phyloP scores from a whole-genome alignment of 2,329 filamentous ascomycete species.

The Fonsecaea monophora region DNA sequence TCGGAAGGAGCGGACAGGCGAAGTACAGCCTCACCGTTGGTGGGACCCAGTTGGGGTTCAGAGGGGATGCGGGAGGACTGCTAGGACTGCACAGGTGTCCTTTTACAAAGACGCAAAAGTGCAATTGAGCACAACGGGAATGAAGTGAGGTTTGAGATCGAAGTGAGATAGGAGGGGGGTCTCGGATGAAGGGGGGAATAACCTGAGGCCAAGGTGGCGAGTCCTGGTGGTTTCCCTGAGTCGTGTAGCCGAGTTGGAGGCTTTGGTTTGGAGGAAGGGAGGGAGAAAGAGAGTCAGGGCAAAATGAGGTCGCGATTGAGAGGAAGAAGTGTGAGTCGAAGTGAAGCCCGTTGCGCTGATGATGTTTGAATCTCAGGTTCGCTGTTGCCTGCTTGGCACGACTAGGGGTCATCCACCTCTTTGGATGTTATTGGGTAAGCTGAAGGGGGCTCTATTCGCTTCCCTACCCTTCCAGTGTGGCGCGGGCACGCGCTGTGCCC shows the following conservation, averaged over 20 bases:
- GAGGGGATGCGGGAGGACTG: background rate
- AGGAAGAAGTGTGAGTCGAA: slow-evolving; percentile 29
- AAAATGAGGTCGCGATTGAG: slow-evolving; percentile 22
- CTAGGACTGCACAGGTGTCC: slow-evolving; percentile 30
- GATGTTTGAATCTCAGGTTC: slow-evolving; percentile 21
- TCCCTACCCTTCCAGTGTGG: slow-evolving; percentile 22
- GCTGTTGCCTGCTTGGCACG: slow-evolving; percentile 17
- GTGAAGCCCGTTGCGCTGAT: slow-evolving; percentile 20
- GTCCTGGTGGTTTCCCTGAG: slow-evolving; percentile 6
- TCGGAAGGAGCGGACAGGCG: slow-evolving; percentile 8
- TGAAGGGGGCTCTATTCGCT: slow-evolving; percentile 16
- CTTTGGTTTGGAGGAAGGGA: slow-evolving; percentile 11
- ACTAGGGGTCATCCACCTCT: slow-evolving; percentile 4
- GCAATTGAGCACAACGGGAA: slow-evolving; percentile 13
- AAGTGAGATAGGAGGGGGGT: slow-evolving; percentile 13
- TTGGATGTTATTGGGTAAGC: slow-evolving; percentile 1
- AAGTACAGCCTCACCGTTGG: slow-evolving; percentile 11
- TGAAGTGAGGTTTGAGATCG: slow-evolving; percentile 16
- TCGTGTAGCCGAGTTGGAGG: slow-evolving; percentile 15
- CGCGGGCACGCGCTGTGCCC: slow-evolving; percentile 21
- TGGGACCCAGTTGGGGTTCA: background rate
- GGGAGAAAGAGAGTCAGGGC: slow-evolving; percentile 15
- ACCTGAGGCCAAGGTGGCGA: slow-evolving; percentile 38
- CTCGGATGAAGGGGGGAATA: slow-evolving; percentile 11
- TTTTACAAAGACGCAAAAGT: slow-evolving; percentile 15